These are phyloP conservation scores for Naganishia sp. DNA, from an alignment of 1,284 basidiomycete species.

Conservation along the genomic window DNA sequence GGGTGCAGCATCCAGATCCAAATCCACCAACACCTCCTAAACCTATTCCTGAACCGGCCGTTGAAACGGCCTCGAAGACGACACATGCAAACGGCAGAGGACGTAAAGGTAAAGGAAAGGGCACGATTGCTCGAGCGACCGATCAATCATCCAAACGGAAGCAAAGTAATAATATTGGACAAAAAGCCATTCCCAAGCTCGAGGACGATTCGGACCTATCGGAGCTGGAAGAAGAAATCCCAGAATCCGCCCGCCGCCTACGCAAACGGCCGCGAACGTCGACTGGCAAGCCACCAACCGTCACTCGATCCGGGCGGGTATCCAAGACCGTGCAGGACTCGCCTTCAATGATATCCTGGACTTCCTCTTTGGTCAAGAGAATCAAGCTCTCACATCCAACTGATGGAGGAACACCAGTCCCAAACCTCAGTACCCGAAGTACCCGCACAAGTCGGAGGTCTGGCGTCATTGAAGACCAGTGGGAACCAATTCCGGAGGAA, in stretches of 20 bases:
- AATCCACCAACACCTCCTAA: constrained; percentile 26
- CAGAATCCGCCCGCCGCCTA: neutral
- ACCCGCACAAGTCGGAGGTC: constrained; percentile 14
- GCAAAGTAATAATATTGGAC: neutral
- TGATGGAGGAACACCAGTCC: neutral
- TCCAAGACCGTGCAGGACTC: neutral
- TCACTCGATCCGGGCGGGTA: constrained; percentile 6
- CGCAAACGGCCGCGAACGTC: constrained; percentile 8
- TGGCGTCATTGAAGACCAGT: constrained; percentile 41
- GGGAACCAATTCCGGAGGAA: constrained; percentile 54
- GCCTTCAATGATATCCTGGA: neutral
- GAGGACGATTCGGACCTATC: neutral
- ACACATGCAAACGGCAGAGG: constrained; percentile 3
- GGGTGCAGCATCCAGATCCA: constrained; percentile 57
- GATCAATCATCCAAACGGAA: neutral
- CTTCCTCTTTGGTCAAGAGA: neutral
- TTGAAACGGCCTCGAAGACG: constrained; percentile 6
- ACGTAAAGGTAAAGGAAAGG: neutral
- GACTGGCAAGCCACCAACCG: neutral
- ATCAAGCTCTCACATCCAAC: neutral
- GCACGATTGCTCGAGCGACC: neutral
- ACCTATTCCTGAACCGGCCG: neutral
- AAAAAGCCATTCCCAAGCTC: constrained; percentile 1
- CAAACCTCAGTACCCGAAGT: neutral
- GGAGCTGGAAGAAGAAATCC: neutral